phyloP scores from a whole-genome alignment of 257 asterid genomes.

The Nicotiana undulata region DNA sequence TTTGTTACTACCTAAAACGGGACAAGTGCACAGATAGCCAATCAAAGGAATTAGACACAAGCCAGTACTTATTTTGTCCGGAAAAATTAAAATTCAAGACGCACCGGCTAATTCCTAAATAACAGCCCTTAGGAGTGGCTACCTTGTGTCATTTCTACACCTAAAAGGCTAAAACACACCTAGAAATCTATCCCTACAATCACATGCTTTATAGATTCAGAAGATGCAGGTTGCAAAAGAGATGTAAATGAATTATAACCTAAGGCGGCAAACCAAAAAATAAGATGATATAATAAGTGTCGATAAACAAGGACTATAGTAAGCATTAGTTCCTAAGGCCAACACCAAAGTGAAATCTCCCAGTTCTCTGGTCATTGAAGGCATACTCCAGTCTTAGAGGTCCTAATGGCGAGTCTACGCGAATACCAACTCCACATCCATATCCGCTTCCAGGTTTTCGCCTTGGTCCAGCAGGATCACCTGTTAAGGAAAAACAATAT shows the following conservation, averaged over 20 bases:
- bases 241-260: not conserved
- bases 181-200: not conserved
- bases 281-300: not conserved
- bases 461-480: conserved; percentile 97
- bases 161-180: too few relatives aligned
- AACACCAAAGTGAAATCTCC: conserved; percentile 91
- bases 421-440: conserved; percentile 80
- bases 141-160: too few relatives aligned
- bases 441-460: conserved; percentile 92
- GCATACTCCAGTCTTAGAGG: conserved; percentile 95
- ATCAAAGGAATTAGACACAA: too few relatives aligned
- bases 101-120: too few relatives aligned
- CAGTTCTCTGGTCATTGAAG: conserved; percentile 65
- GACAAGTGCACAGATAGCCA: too few relatives aligned
- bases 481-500: conserved; percentile 22
- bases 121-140: too few relatives aligned
- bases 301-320: not conserved
- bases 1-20: too few relatives aligned
- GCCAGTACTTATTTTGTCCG: too few relatives aligned
- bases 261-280: not conserved
- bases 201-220: not conserved
- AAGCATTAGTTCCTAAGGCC: conserved; percentile 61
- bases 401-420: conserved; percentile 89
- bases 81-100: too few relatives aligned
- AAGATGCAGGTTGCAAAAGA: not conserved